Base-by-base conservation (phyloP, 192 early-diverging fungal species). In the Backusella westeae region DNA sequence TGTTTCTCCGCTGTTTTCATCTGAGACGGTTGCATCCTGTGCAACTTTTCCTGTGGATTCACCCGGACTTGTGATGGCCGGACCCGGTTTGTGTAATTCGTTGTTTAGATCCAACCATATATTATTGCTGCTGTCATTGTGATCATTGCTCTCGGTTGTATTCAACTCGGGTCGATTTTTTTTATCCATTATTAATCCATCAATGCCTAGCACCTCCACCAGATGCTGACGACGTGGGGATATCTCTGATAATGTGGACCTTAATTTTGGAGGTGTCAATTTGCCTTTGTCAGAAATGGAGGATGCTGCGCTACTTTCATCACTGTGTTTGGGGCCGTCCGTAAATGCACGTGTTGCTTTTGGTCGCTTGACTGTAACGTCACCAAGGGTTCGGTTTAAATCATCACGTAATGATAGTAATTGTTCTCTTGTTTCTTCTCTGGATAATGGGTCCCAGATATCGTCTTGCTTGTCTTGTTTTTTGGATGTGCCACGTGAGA, bases 161-260 rank as follows among this genome's bases (percentile, higher is more conserved):
- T 49, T 44, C 7, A 19, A 67, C 17, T 26, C 66, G 5, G 14
- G 34, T 68, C n/a, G 35, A n/a, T 34, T 32, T 67, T 12, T 67
- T 19, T 35, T 4, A 34, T 36, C 34, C 34, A 36, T 38, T 15
- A 6, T 38, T 9, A 68, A 14, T 17, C 78, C 79, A 53, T 83
- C 78, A 70, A 80, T 83, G 0, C 76, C 74, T 10, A 80, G 65
- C 0, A 83, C 76, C 49, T 83, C 82, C 3, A 83, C 78, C n/a
- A 76, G 42, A 71, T 83, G 82, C 4, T 76, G 77, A 12, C 72
- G 74, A 39, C 38, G 42, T 32, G 69, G 69, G 8, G 19, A 38
- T 14, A 41, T 52, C 26, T 15, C 34, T 32, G 46, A 38, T 56
- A 71, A 8, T 32, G 15, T 17, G 3, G 65, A 14, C 44, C 26